Evolutionary conservation across 495 filamentous ascomycete species (phyloP), one percentile per base, ranked within the genome.

Genomic region (Podospora pseudoanserina): DNA sequence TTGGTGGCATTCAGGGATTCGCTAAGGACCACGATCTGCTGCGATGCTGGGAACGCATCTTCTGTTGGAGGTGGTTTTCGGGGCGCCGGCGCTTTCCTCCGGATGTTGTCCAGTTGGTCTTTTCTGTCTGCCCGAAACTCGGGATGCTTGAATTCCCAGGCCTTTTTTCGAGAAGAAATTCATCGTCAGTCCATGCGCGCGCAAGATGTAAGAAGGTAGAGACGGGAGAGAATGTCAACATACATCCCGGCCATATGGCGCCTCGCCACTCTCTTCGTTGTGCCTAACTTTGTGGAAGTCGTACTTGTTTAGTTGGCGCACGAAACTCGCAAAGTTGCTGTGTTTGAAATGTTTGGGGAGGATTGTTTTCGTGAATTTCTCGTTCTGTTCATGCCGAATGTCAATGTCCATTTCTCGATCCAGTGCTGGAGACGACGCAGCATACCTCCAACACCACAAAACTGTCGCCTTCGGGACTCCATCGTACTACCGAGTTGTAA

Each of bases 271-370:
- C 73, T 97, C 95, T 75, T 99, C 95, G 72, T 94, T 98, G 75
- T 97, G 93, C 70, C 95, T 87, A 59, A 99, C 95, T 84, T 99
- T 99, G 82, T 98, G 96, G 72, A 99, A 99, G 79, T 98, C 95
- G 79, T 97, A 99, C 77, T 99, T 99, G 83, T 99, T 99, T 61
- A 99, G 82, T 78, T 99, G 95, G 72, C 95, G 91, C 57, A 99
- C 95, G 72, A 99, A 99, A 81, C 93, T 97, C 56, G 96, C 95
- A 78, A 99, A 98, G 77, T 99, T 99, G 87, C 92, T 96, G 79
- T 98, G 94, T 81, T 98, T 99, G 85, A 98, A 98, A 76, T 99
- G 95, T 76, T 97, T 97, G 0, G 95, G 96, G 20, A 99, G 85
- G 71, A 99, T 97, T 61, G 90, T 90, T 78, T 97, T 98, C 59